These are phyloP conservation scores for Protea cynaroides DNA, from an alignment of 164 flowering plant species.

Conservation along the genomic window DNA sequence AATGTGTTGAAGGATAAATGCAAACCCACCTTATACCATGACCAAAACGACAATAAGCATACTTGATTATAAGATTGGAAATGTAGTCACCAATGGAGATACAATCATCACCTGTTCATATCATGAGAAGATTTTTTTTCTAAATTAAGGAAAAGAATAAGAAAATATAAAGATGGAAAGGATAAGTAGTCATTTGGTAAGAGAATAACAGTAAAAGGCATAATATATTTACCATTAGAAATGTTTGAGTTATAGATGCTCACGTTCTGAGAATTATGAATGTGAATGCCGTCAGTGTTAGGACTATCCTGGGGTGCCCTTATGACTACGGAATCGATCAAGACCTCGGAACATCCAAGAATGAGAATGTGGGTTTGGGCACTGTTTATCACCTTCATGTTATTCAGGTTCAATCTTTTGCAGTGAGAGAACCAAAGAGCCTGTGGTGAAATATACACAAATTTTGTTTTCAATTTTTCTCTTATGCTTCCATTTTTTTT, in stretches of 20 bases:
- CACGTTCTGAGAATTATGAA: slow-evolving; percentile 23
- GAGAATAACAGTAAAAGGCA: not conserved
- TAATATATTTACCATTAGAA: slow-evolving; percentile 17
- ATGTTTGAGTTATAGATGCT: slow-evolving; percentile 19
- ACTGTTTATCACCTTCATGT: slow-evolving; percentile 19
- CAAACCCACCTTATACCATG: slow-evolving; percentile 39
- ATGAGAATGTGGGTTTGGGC: slow-evolving; percentile 30
- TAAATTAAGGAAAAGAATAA: not conserved
- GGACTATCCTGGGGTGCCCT: slow-evolving; percentile 37
- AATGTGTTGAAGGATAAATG: too few relatives aligned
- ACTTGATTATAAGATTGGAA: slow-evolving; percentile 21
- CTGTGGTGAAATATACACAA: too few relatives aligned
- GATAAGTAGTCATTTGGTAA: too few relatives aligned
- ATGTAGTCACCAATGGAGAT: slow-evolving; percentile 38
- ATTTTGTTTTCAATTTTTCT: too few relatives aligned
- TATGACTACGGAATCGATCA: slow-evolving; percentile 14
- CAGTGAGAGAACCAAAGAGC: not conserved
- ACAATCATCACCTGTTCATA: slow-evolving; percentile 35
- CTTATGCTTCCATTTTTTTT: too few relatives aligned
- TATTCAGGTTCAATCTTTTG: not conserved
- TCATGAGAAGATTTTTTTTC: too few relatives aligned
- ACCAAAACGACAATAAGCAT: slow-evolving; percentile 38
- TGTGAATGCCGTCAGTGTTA: slow-evolving; percentile 50
- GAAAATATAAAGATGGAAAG: not conserved
- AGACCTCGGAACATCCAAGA: slow-evolving; percentile 9